Evolutionary conservation across 495 filamentous ascomycete species (phyloP), one percentile per base, ranked within the genome.

Genomic region (Evansstolkia leycettana): DNA sequence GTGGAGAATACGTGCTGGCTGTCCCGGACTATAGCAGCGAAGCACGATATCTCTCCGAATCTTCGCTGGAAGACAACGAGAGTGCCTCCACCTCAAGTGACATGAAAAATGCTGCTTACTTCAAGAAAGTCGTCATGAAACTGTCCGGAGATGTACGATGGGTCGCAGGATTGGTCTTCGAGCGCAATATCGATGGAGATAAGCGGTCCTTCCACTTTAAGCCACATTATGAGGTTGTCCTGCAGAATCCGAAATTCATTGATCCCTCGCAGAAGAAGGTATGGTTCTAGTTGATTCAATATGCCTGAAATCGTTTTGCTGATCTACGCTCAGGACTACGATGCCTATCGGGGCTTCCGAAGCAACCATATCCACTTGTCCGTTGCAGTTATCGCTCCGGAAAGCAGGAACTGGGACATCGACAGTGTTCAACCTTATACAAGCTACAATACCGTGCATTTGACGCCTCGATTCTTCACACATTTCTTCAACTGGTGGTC

Each of bases 401-500:
- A 79, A 11, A 78, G 79, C 45, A 69, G 82, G 11, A 48, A 65
- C 24, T 94, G 89, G 89, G 67, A 72, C 12, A 71, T 79, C 7
- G 70, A 82, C 2, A 81, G 78, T 51, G 51, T 72, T 7, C 73
- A 78, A 38, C 70, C 82, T 8, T 88, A 86, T 7, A 71, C 70
- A 35, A 94, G 86, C 55, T 96, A 96, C 60, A 98, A 98, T 43
- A 80, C 88, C 0, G 81, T 94, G 3, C 92, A 98, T 54, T 67
- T 96, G 30, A 87, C 78, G 7, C 90, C 90, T 5, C 77, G 87
- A 5, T 94, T 96, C 68, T 98, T 98, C 53, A 94, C 87, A 2
- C 90, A 96, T 48, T 98, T 98, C 64, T 96, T 88, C 60, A 78
- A 80, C 45, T 98, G 90, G 90, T 96, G 87, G 89, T 83, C 81